phyloP scores from a whole-genome alignment of 83 land plant species.

The Thuja plicata region DNA sequence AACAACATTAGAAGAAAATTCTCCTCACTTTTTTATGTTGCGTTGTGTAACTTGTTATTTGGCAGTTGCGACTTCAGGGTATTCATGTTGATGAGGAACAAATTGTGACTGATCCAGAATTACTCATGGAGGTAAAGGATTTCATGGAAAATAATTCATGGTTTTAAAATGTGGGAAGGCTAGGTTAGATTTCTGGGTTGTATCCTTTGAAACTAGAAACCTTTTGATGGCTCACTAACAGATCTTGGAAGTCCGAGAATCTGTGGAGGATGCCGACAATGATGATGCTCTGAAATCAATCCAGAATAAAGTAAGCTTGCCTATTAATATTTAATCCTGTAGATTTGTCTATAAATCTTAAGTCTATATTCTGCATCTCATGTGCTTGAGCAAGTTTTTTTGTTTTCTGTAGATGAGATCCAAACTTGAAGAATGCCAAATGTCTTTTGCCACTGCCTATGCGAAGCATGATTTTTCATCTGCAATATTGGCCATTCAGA shows the following conservation, averaged over 20 bases:
- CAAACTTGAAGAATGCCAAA: constrained; percentile 41
- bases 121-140: constrained; percentile 51
- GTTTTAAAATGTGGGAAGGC: background rate
- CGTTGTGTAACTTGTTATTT: constrained; percentile 5
- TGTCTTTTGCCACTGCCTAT: constrained; percentile 32
- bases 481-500: constrained; percentile 34
- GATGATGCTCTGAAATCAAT: constrained; percentile 34
- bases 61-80: constrained; percentile 53
- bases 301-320: constrained; percentile 34
- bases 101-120: constrained; percentile 50
- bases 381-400: background rate
- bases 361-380: background rate
- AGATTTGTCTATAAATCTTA: background rate
- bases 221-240: constrained; percentile 12
- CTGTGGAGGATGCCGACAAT: constrained; percentile 56
- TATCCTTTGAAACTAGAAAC: background rate
- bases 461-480: constrained; percentile 25
- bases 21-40: background rate
- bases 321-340: constrained; percentile 5
- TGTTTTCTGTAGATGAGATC: constrained; percentile 24
- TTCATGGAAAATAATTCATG: background rate
- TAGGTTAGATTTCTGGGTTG: background rate
- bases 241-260: constrained; percentile 71
- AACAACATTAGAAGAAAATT: background rate
- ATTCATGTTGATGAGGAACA: constrained; percentile 59